phyloP scores from a whole-genome alignment of 2,329 filamentous ascomycete species.

The Pseudogymnoascus sp. region DNA sequence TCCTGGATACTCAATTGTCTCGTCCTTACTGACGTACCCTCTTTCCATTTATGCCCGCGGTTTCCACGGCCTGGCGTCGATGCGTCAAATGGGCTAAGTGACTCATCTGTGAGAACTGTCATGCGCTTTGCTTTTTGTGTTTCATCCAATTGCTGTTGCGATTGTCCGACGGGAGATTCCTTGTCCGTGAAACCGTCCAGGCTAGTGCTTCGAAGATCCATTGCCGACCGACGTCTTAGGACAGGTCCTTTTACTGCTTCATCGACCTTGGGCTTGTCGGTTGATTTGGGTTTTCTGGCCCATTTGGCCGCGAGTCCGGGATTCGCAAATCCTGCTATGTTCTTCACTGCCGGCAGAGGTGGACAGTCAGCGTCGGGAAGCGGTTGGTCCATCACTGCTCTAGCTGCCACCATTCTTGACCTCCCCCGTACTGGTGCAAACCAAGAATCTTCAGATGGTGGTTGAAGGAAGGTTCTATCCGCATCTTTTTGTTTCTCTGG shows the following conservation, averaged over 20 bases:
- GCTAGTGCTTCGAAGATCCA: background rate
- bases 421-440: background rate
- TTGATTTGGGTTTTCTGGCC: background rate
- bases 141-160: background rate
- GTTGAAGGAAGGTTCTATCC: background rate
- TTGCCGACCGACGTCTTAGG: background rate
- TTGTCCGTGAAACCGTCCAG: too few relatives aligned
- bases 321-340: background rate
- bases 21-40: background rate
- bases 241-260: background rate
- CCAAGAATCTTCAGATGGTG: background rate
- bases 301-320: background rate
- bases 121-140: background rate
- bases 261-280: background rate
- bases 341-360: background rate
- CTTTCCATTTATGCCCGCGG: background rate
- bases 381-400: background rate
- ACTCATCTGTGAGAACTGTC: background rate
- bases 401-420: background rate
- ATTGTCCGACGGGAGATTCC: background rate
- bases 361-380: background rate
- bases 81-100: background rate
- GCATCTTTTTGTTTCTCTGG: too few relatives aligned
- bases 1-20: background rate
- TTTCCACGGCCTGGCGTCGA: background rate